Evolutionary conservation across 164 flowering plant species (phyloP), one percentile per base, ranked within the genome.

Genomic region (Taxillus chinensis): DNA sequence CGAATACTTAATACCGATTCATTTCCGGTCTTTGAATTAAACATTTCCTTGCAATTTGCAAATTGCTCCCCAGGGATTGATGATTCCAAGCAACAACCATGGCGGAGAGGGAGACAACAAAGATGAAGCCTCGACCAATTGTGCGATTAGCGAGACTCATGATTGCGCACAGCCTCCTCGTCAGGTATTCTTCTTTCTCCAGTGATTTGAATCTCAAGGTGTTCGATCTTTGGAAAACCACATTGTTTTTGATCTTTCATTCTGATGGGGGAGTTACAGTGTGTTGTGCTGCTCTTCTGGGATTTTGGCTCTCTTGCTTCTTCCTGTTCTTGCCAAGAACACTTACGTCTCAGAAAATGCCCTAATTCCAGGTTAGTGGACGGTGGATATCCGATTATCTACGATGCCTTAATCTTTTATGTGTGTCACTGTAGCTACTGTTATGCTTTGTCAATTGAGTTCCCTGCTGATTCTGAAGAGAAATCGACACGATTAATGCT

Each of bases 311-410:
- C 86, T 93, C 42, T 62, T 90, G 4, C 74, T 87, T 4, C 75
- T 93, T 14, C 99, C 99, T 6, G 61, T 87, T 63, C 80, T 93
- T 16, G 97, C 97, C 61, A 93, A 87, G 75, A 90, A 80, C 76
- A 93, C 97, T 39, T 89, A 93, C 73, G 72, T 93, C 45, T 93
- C 99, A 3, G 99, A 93, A 63, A 93, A 93, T 71, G 97, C 99
- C 37, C 91, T 93, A 14, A 84, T 93, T 88, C 99, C 99, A 52
- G 99, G 98, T 89, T 38, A 7, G 66, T 64, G 8, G 15, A 13
- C 2, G 8, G 8, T 53, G 3, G 1, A 53, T 17, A 17, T 6
- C 7, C 7, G 27, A 27, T 27, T 27, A 27, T 27, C 27, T 27
- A 27, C 27, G 2, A 27, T 27, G 27, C 27, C 27, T 27, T 27